These are phyloP conservation scores for Aspergillus biplanus DNA, from an alignment of 495 filamentous ascomycete species.

Conservation along the genomic window DNA sequence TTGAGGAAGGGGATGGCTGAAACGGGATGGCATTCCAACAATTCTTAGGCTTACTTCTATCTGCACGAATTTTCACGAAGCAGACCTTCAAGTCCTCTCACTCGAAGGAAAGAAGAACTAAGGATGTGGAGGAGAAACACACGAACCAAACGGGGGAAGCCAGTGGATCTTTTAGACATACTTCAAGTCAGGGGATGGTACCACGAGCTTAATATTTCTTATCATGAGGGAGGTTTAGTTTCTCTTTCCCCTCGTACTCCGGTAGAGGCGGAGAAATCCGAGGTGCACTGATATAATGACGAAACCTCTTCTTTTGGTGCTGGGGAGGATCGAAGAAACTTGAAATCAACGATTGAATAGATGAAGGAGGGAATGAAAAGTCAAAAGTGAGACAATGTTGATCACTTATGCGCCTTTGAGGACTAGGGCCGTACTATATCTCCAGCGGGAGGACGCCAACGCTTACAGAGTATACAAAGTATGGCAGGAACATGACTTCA, in stretches of 20 bases:
- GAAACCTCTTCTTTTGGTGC: neutral
- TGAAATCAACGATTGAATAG: neutral
- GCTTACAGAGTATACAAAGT: neutral
- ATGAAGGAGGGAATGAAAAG: neutral
- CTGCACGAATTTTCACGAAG: neutral
- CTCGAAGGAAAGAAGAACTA: no score
- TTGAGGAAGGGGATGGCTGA: neutral
- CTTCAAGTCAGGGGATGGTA: no score
- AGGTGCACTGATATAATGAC: neutral
- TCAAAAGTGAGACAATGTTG: conserved; percentile 2
- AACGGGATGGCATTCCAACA: conserved; percentile 14
- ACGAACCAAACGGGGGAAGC: no score
- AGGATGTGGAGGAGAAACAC: no score
- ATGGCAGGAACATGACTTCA: conserved; percentile 12
- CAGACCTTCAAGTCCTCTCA: no score
- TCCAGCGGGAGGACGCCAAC: neutral
- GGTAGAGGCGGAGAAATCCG: neutral
- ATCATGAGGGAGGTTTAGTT: no score
- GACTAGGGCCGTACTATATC: neutral
- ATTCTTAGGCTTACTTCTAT: neutral
- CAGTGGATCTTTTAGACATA: no score
- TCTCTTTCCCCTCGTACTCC: no score
- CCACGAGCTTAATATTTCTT: no score
- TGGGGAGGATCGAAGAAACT: neutral
- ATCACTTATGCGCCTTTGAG: neutral